A percentile compares a stretch with the other conserved stretches of the same genome.
phyloP scores from a whole-genome alignment of 163 green algal genomes.

The Chlorella variabilis region DNA sequence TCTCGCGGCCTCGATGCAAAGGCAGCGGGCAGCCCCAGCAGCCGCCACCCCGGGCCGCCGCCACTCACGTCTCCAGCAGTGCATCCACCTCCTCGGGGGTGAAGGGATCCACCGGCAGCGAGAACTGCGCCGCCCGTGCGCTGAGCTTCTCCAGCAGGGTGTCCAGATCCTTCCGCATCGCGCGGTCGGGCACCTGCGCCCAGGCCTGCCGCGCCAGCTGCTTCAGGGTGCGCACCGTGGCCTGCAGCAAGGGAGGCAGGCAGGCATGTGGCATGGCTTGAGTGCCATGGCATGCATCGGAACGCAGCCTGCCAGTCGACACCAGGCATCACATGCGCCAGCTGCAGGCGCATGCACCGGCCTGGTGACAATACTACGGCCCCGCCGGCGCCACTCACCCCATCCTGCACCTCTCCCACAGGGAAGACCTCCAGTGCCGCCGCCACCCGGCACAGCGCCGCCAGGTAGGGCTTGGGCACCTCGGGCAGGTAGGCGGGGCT shows the following conservation, averaged over 20 bases:
- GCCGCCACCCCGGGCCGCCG: too few relatives aligned
- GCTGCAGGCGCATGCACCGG: too few relatives aligned
- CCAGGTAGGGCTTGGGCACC: constrained; percentile 49
- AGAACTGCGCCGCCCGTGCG: neutral
- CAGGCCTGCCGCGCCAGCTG: constrained; percentile 26
- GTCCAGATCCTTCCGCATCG: constrained; percentile 41
- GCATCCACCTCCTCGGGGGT: constrained; percentile 10
- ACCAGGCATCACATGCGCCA: too few relatives aligned
- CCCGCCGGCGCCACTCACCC: constrained; percentile 3
- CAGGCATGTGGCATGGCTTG: neutral
- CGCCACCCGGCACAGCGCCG: constrained; percentile 43
- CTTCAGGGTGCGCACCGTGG: constrained; percentile 25
- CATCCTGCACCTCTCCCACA: constrained; percentile 26
- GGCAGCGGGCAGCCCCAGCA: neutral
- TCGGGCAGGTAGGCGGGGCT: neutral
- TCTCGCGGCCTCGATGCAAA: too few relatives aligned
- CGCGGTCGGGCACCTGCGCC: constrained; percentile 13
- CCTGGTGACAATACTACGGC: too few relatives aligned
- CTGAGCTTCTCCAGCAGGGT: constrained; percentile 17
- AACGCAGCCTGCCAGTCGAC: too few relatives aligned
- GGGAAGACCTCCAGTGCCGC: constrained; percentile 36
- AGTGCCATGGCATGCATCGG: too few relatives aligned
- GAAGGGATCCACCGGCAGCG: constrained; percentile 16
- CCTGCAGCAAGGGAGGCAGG: constrained; percentile 7
- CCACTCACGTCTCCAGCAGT: constrained; percentile 27